These are phyloP conservation scores for Olyra latifolia DNA, from an alignment of 176 grass and related monocot species.

Conservation along the genomic window DNA sequence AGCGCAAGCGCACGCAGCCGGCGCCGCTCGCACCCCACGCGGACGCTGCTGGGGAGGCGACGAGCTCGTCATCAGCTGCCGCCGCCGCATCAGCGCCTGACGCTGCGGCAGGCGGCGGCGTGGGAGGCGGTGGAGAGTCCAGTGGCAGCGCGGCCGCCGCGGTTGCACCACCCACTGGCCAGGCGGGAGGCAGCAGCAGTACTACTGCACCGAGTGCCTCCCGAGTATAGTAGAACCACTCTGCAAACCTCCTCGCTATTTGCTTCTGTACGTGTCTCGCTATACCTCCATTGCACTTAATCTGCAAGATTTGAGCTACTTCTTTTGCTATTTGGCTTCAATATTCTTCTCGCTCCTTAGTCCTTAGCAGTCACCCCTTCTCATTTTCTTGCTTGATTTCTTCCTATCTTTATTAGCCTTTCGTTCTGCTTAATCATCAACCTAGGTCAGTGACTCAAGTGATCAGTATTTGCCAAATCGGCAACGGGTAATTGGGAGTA, in stretches of 20 bases:
- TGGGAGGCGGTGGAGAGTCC: constrained; percentile 29
- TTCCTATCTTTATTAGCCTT: not conserved
- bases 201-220: constrained; percentile 28
- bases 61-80: constrained; percentile 34
- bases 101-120: not conserved
- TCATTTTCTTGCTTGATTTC: constrained; percentile 18
- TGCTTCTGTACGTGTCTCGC: constrained; percentile 45
- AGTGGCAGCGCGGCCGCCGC: not conserved
- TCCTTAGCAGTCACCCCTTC: not conserved
- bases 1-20: constrained; percentile 68
- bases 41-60: constrained; percentile 4
- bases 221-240: constrained; percentile 52
- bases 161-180: constrained; percentile 1
- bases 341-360: not conserved
- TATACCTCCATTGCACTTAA: constrained; percentile 39
- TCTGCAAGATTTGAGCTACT: constrained; percentile 46
- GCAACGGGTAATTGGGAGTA: constrained; percentile 11
- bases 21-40: not conserved
- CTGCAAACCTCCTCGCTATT: constrained; percentile 27
- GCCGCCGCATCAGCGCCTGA: constrained; percentile 12
- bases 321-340: constrained; percentile 43
- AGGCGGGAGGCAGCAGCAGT: not conserved
- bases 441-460: constrained; percentile 30
- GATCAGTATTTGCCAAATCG: not conserved
- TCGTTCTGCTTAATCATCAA: constrained; percentile 22